Evolutionary conservation across 2,329 filamentous ascomycete species (phyloP).

Genomic region (Elsinoe necatrix): DNA sequence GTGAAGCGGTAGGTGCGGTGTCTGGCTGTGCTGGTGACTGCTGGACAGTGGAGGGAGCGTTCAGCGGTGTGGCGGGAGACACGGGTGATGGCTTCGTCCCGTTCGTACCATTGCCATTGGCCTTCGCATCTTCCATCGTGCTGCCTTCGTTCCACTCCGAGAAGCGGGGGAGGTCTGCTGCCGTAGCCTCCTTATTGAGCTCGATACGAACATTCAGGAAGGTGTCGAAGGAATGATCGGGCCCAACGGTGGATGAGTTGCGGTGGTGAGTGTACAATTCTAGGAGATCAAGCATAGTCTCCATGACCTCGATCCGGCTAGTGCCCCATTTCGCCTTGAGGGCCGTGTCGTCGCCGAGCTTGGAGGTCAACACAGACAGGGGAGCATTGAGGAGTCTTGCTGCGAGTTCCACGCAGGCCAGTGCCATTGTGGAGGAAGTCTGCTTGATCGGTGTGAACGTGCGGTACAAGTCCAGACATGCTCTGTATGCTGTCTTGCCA

Average conservation of each 20-base stretch:
- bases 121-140: slow-evolving; percentile 29
- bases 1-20: slow-evolving; percentile 25
- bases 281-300: slow-evolving; percentile 82
- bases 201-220: slow-evolving; percentile 83
- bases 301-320: slow-evolving; percentile 44
- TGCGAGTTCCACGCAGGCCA: slow-evolving; percentile 74
- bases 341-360: slow-evolving; percentile 34
- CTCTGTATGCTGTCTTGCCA: slow-evolving; percentile 63
- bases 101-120: slow-evolving; percentile 29
- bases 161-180: slow-evolving; percentile 53
- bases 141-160: slow-evolving; percentile 33
- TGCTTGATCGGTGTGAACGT: slow-evolving; percentile 91
- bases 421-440: slow-evolving; percentile 72
- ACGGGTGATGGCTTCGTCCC: slow-evolving; percentile 18
- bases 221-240: slow-evolving; percentile 60
- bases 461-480: slow-evolving; percentile 83
- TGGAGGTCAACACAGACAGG: slow-evolving; percentile 40
- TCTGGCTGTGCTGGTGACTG: slow-evolving; percentile 30
- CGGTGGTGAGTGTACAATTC: slow-evolving; percentile 87
- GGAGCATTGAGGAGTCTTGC: slow-evolving; percentile 53
- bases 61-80: slow-evolving; percentile 9
- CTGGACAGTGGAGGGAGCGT: slow-evolving; percentile 10
- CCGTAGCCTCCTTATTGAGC: slow-evolving; percentile 72
- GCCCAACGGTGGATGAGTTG: slow-evolving; percentile 64
- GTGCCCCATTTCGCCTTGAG: slow-evolving; percentile 41